phyloP scores from a whole-genome alignment of 352 stramenopile species.

The Pythium aquatile region DNA sequence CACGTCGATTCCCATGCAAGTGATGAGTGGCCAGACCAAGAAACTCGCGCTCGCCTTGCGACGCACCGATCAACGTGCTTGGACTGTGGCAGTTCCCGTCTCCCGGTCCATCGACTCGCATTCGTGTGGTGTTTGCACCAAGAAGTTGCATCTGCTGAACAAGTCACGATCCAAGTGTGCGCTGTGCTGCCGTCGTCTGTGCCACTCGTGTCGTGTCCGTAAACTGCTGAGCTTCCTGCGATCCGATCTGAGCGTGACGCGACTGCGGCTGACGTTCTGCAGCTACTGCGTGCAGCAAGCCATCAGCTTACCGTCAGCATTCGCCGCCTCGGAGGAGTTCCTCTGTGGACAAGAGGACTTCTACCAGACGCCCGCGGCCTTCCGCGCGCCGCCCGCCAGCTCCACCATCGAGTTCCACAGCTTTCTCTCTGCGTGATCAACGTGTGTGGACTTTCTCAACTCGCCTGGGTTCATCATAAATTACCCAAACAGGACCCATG shows the following conservation, averaged over 20 bases:
- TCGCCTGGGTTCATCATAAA: neutral
- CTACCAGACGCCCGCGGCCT: slow-evolving; percentile 6
- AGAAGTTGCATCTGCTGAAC: slow-evolving; percentile 13
- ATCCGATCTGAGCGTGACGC: slow-evolving; percentile 4
- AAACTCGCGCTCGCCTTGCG: slow-evolving; percentile 18
- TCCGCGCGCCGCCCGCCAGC: neutral
- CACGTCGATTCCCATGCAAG: slow-evolving; percentile 6
- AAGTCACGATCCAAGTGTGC: slow-evolving; percentile 12
- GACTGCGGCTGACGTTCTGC: slow-evolving; percentile 17
- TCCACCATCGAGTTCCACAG: slow-evolving; percentile 11
- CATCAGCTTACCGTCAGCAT: slow-evolving; percentile 10
- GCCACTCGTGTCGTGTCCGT: slow-evolving; percentile 15
- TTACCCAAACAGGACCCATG: neutral
- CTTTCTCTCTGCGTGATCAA: neutral
- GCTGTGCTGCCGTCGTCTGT: slow-evolving; percentile 13
- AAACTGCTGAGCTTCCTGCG: slow-evolving; percentile 15
- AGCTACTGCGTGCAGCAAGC: slow-evolving; percentile 15
- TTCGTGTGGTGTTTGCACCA: slow-evolving; percentile 9
- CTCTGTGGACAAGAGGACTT: slow-evolving; percentile 13
- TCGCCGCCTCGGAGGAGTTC: slow-evolving; percentile 15
- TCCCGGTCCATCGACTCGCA: neutral
- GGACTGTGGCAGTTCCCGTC: slow-evolving; percentile 12
- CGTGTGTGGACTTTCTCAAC: neutral
- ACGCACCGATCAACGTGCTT: slow-evolving; percentile 4
- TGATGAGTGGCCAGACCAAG: slow-evolving; percentile 7